phyloP scores from a whole-genome alignment of 2,329 filamentous ascomycete species.

The Aulographum hederae region DNA sequence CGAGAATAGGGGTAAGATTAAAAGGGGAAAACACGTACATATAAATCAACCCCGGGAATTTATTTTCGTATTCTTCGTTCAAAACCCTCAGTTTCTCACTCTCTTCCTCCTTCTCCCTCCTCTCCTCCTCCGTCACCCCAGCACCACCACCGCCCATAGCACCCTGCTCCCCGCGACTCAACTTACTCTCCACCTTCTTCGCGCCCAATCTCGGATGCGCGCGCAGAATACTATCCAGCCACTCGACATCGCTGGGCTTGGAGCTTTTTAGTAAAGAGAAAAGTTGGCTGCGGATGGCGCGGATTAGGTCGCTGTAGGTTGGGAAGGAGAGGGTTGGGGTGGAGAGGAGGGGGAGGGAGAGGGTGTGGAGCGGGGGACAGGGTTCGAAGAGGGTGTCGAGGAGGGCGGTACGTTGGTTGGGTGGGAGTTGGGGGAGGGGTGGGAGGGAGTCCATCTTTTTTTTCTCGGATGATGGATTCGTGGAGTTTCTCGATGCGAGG shows the following conservation, averaged over 20 bases:
- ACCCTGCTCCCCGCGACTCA: slow-evolving; percentile 69
- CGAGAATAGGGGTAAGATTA: too few species aligned
- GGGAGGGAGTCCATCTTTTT: too few species aligned
- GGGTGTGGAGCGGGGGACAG: slow-evolving; percentile 51
- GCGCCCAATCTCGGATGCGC: slow-evolving; percentile 73
- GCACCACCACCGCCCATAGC: slow-evolving; percentile 35
- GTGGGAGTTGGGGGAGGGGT: slow-evolving; percentile 36
- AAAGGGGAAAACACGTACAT: slow-evolving; percentile 41
- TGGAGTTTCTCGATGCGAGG: too few species aligned
- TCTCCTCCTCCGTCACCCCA: slow-evolving; percentile 7
- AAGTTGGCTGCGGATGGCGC: slow-evolving; percentile 45
- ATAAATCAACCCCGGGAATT: slow-evolving; percentile 68
- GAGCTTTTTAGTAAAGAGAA: slow-evolving; percentile 35
- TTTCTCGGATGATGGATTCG: too few species aligned
- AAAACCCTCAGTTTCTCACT: slow-evolving; percentile 37
- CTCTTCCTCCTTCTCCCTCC: slow-evolving; percentile 26
- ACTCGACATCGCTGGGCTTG: background rate
- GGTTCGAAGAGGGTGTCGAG: slow-evolving; percentile 78
- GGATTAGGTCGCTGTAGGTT: slow-evolving; percentile 53
- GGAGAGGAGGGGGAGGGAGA: slow-evolving; percentile 49
- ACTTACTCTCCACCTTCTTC: slow-evolving; percentile 62
- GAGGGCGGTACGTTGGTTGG: slow-evolving; percentile 34
- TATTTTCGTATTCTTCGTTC: slow-evolving; percentile 64
- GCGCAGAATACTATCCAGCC: slow-evolving; percentile 53
- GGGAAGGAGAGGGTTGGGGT: slow-evolving; percentile 42